Conservation (phyloP, 1,284 basidiomycete genomes). For the Coniferiporia sulphurascens region DNA sequence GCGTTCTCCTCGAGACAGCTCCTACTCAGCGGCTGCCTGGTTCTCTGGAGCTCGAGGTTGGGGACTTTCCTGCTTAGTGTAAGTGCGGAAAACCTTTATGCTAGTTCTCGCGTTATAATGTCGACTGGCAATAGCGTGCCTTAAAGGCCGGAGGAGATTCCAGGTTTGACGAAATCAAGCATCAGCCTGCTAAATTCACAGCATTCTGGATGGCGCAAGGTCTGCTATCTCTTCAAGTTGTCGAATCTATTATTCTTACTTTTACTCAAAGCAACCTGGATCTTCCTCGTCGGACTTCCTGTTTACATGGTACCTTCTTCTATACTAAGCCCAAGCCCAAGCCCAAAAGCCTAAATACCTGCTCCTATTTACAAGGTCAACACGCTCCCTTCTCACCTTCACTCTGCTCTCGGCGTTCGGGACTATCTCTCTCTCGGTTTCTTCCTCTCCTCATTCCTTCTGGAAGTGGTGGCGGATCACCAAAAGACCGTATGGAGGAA, state of each 20-base stretch:
- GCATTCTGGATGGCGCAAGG: conserved; percentile 70
- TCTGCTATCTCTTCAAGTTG: conserved; percentile 21
- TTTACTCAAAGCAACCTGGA: conserved; percentile 53
- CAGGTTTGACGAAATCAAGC: conserved; percentile 67
- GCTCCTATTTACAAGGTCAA: conserved; percentile 41
- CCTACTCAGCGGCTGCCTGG: conserved; percentile 47
- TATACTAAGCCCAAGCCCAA: conserved; percentile 32
- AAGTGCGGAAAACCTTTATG: conserved; percentile 21
- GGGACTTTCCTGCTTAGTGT: conserved; percentile 60
- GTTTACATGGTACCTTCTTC: conserved; percentile 63
- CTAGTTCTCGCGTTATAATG: neutral
- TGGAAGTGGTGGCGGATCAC: conserved; percentile 63
- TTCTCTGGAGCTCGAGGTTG: conserved; percentile 60
- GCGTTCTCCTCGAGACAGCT: conserved; percentile 58
- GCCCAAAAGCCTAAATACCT: neutral
- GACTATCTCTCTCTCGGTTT: conserved; percentile 59
- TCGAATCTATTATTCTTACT: conserved; percentile 10
- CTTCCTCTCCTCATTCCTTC: conserved; percentile 53
- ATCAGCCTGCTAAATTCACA: conserved; percentile 54
- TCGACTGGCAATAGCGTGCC: conserved; percentile 29
- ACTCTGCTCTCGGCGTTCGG: conserved; percentile 51
- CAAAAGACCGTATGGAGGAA: conserved; percentile 70
- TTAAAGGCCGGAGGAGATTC: conserved; percentile 52
- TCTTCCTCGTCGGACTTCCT: conserved; percentile 63
- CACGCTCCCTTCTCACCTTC: conserved; percentile 48